phyloP scores from a whole-genome alignment of 768 basidiomycete species.

The Mrakia gelida region DNA sequence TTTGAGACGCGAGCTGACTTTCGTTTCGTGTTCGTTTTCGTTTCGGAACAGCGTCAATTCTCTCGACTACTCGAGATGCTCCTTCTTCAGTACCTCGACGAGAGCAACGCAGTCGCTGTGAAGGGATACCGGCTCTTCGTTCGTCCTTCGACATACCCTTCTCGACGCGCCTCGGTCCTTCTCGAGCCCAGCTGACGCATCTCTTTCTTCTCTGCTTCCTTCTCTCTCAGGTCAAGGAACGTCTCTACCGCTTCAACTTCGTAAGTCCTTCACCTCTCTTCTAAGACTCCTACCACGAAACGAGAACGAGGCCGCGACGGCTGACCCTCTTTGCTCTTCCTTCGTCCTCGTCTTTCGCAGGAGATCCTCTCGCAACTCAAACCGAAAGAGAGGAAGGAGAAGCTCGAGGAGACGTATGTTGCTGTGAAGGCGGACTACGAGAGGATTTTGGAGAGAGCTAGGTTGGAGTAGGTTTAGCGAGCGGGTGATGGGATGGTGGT shows the following conservation, averaged over 20 bases:
- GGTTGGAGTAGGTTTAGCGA: neutral
- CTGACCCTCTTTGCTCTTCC: neutral
- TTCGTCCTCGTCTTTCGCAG: slow-evolving; percentile 46
- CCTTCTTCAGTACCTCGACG: slow-evolving; percentile 65
- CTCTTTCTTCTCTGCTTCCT: neutral
- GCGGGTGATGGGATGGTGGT: too few species aligned
- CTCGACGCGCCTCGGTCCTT: neutral
- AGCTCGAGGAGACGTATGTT: slow-evolving; percentile 88
- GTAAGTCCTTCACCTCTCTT: slow-evolving; percentile 52
- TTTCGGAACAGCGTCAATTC: slow-evolving; percentile 73
- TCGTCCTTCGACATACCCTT: neutral
- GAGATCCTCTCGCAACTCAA: slow-evolving; percentile 84
- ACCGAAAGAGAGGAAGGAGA: slow-evolving; percentile 76
- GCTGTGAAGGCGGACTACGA: slow-evolving; percentile 78
- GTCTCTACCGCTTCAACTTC: slow-evolving; percentile 91
- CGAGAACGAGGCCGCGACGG: neutral
- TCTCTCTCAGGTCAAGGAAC: slow-evolving; percentile 68
- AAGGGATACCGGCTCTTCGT: slow-evolving; percentile 64
- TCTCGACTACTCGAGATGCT: slow-evolving; percentile 88
- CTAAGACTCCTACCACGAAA: neutral
- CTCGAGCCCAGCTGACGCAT: too few species aligned
- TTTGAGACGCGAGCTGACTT: neutral
- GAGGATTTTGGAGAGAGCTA: slow-evolving; percentile 57
- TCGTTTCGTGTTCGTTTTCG: neutral
- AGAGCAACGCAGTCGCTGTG: slow-evolving; percentile 53